Evolutionary conservation across 2,329 filamentous ascomycete species (phyloP).

Genomic region (Purpureocillium takamizusanense): DNA sequence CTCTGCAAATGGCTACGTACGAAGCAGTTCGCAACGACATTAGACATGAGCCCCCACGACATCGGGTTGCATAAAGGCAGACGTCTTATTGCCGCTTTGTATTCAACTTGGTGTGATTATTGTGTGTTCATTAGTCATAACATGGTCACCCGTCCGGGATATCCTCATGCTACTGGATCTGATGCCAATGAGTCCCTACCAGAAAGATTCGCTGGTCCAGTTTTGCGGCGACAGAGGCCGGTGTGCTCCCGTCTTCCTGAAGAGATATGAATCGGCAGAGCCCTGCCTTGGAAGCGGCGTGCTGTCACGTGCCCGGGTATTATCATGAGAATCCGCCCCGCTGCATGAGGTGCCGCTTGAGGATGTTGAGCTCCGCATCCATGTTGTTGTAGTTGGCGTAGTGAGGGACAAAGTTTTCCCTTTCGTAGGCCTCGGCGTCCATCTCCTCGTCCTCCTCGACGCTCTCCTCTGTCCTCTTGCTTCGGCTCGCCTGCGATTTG

Average conservation of each 20-base stretch:
- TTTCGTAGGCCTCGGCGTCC: not conserved
- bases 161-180: not conserved
- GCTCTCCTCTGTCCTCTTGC: not conserved
- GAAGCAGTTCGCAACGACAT: not conserved
- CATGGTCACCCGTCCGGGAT: not conserved
- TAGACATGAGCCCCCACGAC: not conserved
- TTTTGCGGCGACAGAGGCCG: not conserved
- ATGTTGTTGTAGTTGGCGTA: conserved; percentile 6
- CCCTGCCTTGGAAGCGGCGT: no score
- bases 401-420: conserved; percentile 2
- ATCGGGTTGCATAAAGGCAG: no score
- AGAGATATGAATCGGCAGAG: no score
- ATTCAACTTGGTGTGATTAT: no score
- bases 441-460: conserved; percentile 2
- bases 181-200: no score
- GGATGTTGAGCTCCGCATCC: conserved; percentile 6
- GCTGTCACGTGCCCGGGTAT: not conserved
- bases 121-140: not conserved
- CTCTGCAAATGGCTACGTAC: no score
- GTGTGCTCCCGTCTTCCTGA: not conserved
- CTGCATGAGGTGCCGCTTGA: conserved; percentile 4
- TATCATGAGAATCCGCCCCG: not conserved
- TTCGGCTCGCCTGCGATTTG: not conserved
- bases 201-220: no score
- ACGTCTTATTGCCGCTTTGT: no score